Evolutionary conservation across 225 moss, liverwort and hornwort species (phyloP).

Genomic region (Straminergon stramineum): DNA sequence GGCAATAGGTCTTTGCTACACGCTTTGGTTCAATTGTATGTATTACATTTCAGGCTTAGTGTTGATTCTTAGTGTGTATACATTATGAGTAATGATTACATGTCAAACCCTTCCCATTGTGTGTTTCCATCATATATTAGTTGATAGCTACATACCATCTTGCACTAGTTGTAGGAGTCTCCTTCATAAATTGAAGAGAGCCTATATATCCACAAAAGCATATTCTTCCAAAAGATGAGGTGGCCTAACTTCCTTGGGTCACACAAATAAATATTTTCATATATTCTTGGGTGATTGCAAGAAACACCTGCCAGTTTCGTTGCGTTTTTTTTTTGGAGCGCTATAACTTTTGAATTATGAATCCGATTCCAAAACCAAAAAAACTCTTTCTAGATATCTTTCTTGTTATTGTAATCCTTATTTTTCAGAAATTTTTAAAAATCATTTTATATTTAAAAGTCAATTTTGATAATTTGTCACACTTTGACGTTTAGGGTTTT

Average conservation of each 20-base stretch:
- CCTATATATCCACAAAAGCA: not conserved
- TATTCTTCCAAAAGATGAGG: not conserved
- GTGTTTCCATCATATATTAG: not conserved
- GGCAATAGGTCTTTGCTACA: not conserved
- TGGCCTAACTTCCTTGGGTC: too few relatives aligned
- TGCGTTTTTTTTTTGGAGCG: too few relatives aligned
- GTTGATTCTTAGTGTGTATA: not conserved
- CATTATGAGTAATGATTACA: not conserved
- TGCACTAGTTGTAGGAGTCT: accelerated
- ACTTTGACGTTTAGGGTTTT: too few relatives aligned
- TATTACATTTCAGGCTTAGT: accelerated
- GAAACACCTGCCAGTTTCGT: too few relatives aligned
- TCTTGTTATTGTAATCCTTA: too few relatives aligned
- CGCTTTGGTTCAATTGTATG: not conserved
- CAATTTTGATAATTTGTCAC: too few relatives aligned
- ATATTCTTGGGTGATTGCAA: not conserved
- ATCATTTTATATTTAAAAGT: too few relatives aligned
- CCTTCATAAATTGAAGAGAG: not conserved
- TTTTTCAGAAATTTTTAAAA: too few relatives aligned
- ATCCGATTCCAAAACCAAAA: too few relatives aligned
- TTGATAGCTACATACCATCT: not conserved
- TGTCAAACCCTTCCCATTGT: not conserved
- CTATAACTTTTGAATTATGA: too few relatives aligned
- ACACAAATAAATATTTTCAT: not conserved
- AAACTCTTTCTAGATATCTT: too few relatives aligned